Percentiles rank a stretch among this genome's conserved stretches.
Conservation (phyloP, 140 eudicot genomes). For the Stevia rebaudiana region DNA sequence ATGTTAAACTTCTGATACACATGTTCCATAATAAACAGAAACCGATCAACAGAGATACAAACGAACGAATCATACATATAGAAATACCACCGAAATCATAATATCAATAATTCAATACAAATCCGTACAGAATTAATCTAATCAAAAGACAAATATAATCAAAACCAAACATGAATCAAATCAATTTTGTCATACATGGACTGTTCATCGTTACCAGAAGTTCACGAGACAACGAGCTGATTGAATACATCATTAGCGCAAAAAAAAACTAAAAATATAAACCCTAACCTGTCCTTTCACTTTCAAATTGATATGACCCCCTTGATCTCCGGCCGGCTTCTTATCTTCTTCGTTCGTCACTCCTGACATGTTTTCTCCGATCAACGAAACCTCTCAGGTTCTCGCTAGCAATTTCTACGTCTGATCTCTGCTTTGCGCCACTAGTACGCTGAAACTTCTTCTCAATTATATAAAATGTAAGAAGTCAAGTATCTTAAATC, state of each 20-base stretch:
- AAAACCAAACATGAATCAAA: not conserved
- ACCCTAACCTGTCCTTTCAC: slow-evolving; percentile 58
- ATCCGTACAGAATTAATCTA: not conserved
- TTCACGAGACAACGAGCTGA: not conserved
- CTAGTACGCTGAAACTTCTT: slow-evolving; percentile 28
- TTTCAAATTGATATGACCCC: slow-evolving; percentile 56
- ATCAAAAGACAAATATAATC: not conserved
- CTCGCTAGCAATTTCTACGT: slow-evolving; percentile 4
- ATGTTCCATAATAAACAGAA: not conserved
- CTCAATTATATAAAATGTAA: not conserved
- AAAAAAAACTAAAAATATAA: not conserved
- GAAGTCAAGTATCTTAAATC: not conserved
- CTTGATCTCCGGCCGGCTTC: slow-evolving; percentile 47
- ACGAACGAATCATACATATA: not conserved
- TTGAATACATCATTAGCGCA: not conserved
- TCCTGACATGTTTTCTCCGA: slow-evolving; percentile 37
- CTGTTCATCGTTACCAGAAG: not conserved
- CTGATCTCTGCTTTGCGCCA: slow-evolving; percentile 14
- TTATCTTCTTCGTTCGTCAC: slow-evolving; percentile 47
- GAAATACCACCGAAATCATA: not conserved
- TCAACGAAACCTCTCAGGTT: slow-evolving; percentile 2
- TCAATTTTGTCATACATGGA: not conserved
- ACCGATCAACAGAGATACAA: not conserved
- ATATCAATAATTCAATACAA: not conserved
- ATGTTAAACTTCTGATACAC: not conserved